A percentile compares a stretch with the other conserved stretches of the same genome.
Conservation (phyloP, 495 filamentous ascomycete genomes). For the Neurospora sp. region DNA sequence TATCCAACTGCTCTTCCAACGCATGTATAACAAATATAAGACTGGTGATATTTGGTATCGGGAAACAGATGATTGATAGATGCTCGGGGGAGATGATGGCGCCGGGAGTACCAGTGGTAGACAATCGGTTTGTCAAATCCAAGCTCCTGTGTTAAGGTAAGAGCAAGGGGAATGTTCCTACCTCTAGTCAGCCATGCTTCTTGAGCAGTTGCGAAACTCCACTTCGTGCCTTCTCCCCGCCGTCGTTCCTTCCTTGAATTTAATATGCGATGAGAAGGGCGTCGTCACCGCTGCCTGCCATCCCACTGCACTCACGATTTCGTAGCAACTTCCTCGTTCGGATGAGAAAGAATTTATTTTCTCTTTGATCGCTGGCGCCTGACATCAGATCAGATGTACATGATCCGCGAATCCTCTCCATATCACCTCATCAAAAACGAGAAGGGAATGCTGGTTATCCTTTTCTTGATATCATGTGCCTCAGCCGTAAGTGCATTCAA, state of each 20-base stretch:
- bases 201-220: neutral
- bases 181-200: neutral
- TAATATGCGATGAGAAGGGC: neutral
- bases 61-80: neutral
- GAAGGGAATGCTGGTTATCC: neutral
- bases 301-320: neutral
- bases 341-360: neutral
- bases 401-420: neutral
- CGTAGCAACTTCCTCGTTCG: neutral
- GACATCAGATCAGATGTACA: neutral
- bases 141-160: neutral
- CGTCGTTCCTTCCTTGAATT: neutral
- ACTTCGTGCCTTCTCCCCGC: neutral
- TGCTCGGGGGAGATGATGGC: neutral
- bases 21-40: neutral
- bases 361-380: neutral
- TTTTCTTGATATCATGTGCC: neutral
- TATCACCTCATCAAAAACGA: neutral
- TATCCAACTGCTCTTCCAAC: neutral
- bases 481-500: neutral
- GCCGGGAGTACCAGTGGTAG: neutral
- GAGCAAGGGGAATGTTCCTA: neutral
- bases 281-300: neutral
- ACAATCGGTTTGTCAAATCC: neutral
- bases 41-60: neutral